Evolutionary conservation across 176 grass and related monocot genomes (phyloP), one percentile per base, ranked within the genome.

Genomic region (Pontederia paniculata): DNA sequence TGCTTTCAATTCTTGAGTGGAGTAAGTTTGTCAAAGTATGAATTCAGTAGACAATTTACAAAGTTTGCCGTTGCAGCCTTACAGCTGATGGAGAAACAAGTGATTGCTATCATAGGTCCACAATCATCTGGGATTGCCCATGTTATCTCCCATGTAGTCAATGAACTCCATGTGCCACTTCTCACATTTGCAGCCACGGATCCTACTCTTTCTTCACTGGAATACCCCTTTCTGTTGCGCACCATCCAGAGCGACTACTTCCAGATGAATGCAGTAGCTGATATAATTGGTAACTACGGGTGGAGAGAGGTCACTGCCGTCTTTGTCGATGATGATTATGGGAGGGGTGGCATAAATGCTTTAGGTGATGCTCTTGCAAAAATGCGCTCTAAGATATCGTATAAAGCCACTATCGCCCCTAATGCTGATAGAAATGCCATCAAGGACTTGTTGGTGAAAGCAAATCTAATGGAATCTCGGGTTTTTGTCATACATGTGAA

Each of bases 281-380:
- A 71, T 59, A 77, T 87, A 23, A 52, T 83, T 17, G 66, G 44
- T 52, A 66, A 73, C 1, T 93, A 80, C 46, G 56, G 63, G 55
- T 93, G 88, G 88, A 82, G 80, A 71, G 76, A 87, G 55, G 73
- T 87, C 21, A 83, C 76, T 15, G 76, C 67, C 17, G 83, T 93
- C 43, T 87, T 76, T 77, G 76, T 77, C 44, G 88, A 87, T 65
- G 88, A 93, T 80, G 88, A 80, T 46, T 93, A 83, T 58, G 88
- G 82, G 42, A 74, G 88, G 77, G 83, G 82, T 52, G 88, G 88
- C 18, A 77, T 93, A 61, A 52, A 65, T 48, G 76, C 76, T 51
- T 63, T 93, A 59, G 72, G 76, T 65, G 88, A 87, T 21, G 79
- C 78, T 42, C 82, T 93, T 63, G 76, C 65, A 28, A 74, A 68